Conservation (phyloP, 1,284 basidiomycete species). For the Sporisorium sorghi region DNA sequence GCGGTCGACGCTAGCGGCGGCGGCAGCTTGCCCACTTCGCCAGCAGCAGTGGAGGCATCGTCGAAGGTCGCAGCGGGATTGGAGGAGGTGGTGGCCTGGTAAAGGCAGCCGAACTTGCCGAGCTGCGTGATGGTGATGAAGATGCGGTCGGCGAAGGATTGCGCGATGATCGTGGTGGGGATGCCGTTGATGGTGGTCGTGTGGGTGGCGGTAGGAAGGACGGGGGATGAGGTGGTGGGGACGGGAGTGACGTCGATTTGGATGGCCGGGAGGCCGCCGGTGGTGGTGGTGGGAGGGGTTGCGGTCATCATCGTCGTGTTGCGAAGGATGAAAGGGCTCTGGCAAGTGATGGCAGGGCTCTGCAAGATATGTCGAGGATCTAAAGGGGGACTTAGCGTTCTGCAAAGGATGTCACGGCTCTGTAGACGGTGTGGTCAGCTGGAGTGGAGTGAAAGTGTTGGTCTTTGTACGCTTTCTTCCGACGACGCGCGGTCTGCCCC, state of each 20-base stretch:
- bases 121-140: slow-evolving; percentile 58
- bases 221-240: slow-evolving; percentile 2
- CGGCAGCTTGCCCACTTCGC: slow-evolving; percentile 63
- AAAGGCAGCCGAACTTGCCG: slow-evolving; percentile 48
- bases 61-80: slow-evolving; percentile 6
- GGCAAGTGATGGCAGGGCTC: too few species aligned
- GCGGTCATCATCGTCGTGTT: slow-evolving; percentile 15
- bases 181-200: slow-evolving; percentile 14
- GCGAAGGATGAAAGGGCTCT: too few species aligned
- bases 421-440: too few species aligned
- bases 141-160: slow-evolving; percentile 51
- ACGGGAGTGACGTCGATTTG: slow-evolving; percentile 10
- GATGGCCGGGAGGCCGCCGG: not conserved
- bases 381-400: too few species aligned
- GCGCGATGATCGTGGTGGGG: slow-evolving; percentile 41
- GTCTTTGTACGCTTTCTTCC: not conserved
- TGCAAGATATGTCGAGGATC: too few species aligned
- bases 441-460: slow-evolving; percentile 9
- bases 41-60: not conserved
- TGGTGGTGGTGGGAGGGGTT: not conserved
- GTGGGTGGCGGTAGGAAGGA: slow-evolving; percentile 18
- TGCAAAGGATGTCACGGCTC: too few species aligned
- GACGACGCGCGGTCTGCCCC: slow-evolving; percentile 6
- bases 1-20: slow-evolving; percentile 79
- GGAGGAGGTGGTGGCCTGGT: slow-evolving; percentile 31